A percentile compares a stretch with the other conserved stretches of the same genome.
Evolutionary conservation across 495 filamentous ascomycete species (phyloP).

Genomic region (Haplographium delicatum): DNA sequence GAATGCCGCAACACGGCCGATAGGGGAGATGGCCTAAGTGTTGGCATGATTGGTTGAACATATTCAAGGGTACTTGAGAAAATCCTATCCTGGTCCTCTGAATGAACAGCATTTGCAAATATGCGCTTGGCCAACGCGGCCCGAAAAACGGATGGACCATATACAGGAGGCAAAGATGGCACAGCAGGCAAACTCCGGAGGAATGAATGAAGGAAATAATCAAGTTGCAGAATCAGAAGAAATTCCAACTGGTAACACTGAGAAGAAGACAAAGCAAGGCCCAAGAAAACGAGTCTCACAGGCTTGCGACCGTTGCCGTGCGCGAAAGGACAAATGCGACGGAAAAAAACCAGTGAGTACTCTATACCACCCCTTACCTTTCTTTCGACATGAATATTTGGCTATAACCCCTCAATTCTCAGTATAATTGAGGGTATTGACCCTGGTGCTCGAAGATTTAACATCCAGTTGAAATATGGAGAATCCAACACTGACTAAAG

Average conservation of each 20-base stretch:
- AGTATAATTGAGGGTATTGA: too few species aligned
- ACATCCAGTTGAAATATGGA: too few species aligned
- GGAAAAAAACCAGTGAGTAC: slow-evolving; percentile 50
- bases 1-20: too few species aligned
- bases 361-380: background rate
- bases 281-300: slow-evolving; percentile 33
- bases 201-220: slow-evolving; percentile 4
- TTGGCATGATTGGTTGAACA: too few species aligned
- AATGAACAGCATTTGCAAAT: background rate
- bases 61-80: too few species aligned
- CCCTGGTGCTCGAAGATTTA: too few species aligned
- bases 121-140: slow-evolving; percentile 11
- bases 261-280: slow-evolving; percentile 19
- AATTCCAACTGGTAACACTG: too few species aligned
- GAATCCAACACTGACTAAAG: background rate
- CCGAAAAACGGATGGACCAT: background rate
- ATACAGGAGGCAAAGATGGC: slow-evolving; percentile 13
- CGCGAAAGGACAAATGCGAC: slow-evolving; percentile 90
- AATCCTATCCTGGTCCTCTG: background rate
- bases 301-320: slow-evolving; percentile 91
- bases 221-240: background rate
- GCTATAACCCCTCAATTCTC: too few species aligned
- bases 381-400: too few species aligned
- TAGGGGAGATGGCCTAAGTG: background rate
- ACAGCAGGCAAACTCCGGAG: background rate